These are phyloP conservation scores for Plectosphaerella plurivora DNA, from an alignment of 2,329 filamentous ascomycete genomes.

Conservation along the genomic window DNA sequence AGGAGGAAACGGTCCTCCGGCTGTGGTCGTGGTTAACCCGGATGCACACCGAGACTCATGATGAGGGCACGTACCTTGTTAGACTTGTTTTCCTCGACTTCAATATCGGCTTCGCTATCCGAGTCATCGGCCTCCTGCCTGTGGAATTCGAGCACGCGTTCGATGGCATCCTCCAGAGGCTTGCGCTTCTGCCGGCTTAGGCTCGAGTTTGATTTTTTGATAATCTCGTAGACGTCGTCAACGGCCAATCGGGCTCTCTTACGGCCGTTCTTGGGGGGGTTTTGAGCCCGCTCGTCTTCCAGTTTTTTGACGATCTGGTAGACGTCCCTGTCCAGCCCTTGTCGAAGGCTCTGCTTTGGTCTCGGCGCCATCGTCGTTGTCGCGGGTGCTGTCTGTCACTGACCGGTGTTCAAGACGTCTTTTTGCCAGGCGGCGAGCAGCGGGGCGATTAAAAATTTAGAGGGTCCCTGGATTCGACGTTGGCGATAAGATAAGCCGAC, in stretches of 20 bases:
- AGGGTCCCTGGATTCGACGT: not conserved
- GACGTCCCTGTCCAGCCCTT: slow-evolving; percentile 64
- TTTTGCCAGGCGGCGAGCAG: too few relatives aligned
- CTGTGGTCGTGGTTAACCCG: slow-evolving; percentile 12
- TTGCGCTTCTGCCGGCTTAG: slow-evolving; percentile 79
- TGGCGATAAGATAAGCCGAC: not conserved
- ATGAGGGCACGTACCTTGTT: slow-evolving; percentile 8
- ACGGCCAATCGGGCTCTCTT: slow-evolving; percentile 42
- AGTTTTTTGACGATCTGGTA: slow-evolving; percentile 77
- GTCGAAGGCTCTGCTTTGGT: slow-evolving; percentile 35
- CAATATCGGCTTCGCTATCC: slow-evolving; percentile 46
- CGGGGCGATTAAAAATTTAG: not conserved
- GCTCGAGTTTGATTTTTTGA: slow-evolving; percentile 83
- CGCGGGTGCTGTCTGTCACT: too few relatives aligned
- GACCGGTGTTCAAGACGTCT: too few relatives aligned
- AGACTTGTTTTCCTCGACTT: slow-evolving; percentile 18
- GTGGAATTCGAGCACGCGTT: slow-evolving; percentile 71
- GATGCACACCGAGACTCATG: not conserved
- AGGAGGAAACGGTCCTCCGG: slow-evolving; percentile 33
- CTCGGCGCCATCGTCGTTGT: not conserved
- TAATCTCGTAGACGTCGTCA: slow-evolving; percentile 58
- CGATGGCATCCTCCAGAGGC: slow-evolving; percentile 78
- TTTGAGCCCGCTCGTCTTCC: slow-evolving; percentile 58
- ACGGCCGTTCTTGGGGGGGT: slow-evolving; percentile 21
- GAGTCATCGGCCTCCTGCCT: slow-evolving; percentile 58